Conservation (phyloP, 768 basidiomycete species). For the Mycena metata region DNA sequence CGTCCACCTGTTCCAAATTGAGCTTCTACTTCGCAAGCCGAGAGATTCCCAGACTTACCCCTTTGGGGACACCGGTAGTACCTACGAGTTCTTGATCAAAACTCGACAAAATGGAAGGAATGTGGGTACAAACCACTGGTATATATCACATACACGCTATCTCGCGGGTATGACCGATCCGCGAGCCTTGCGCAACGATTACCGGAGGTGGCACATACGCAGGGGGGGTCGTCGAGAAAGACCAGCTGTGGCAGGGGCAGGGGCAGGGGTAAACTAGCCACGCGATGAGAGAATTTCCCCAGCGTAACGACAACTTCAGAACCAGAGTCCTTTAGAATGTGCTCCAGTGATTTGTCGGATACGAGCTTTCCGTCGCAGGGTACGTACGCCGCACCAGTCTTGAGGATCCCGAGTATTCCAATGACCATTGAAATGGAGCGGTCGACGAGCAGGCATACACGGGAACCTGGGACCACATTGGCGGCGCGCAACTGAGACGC, state of each 20-base stretch:
- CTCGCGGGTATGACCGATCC: conserved; percentile 54
- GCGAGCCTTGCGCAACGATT: conserved; percentile 52
- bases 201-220: conserved; percentile 38
- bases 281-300: conserved; percentile 55
- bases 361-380: conserved; percentile 71
- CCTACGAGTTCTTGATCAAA: conserved; percentile 46
- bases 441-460: conserved; percentile 68
- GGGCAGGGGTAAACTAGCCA: conserved; percentile 42
- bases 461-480: conserved; percentile 61
- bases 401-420: conserved; percentile 67
- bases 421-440: conserved; percentile 67
- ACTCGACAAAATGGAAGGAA: conserved; percentile 10
- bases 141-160: conserved; percentile 72
- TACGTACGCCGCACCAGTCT: conserved; percentile 71
- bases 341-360: conserved; percentile 65
- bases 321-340: conserved; percentile 64
- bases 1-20: conserved; percentile 54
- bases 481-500: conserved; percentile 31
- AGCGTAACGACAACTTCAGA: conserved; percentile 59
- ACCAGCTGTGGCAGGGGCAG: conserved; percentile 33
- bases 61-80: conserved; percentile 71
- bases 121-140: conserved; percentile 62
- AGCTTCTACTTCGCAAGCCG: not conserved
- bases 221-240: conserved; percentile 50
- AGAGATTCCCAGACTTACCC: conserved; percentile 40